A percentile compares a stretch with the other conserved stretches of the same genome.
Conservation (phyloP, 805 yeast genomes). For the Starmerella tilneyi region DNA sequence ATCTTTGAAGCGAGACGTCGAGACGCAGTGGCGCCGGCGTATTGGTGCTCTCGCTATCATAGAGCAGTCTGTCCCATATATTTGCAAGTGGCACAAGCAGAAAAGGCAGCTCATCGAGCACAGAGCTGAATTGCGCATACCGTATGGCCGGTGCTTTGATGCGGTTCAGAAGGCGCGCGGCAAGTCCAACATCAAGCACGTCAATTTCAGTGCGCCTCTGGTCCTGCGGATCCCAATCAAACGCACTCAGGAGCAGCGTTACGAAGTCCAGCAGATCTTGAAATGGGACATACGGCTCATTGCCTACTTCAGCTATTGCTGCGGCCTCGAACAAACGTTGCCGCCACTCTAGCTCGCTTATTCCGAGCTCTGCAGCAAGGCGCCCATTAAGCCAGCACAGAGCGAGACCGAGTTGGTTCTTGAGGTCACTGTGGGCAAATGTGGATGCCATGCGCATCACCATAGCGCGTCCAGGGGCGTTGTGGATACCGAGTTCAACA, state of each 20-base stretch:
- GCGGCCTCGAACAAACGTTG: slow-evolving; percentile 19
- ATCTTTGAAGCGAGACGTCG: slow-evolving; percentile 31
- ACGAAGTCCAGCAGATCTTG: slow-evolving; percentile 18
- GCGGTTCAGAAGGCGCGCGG: slow-evolving; percentile 10
- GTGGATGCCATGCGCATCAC: slow-evolving; percentile 19
- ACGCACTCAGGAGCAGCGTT: slow-evolving; percentile 19
- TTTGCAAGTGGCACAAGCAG: slow-evolving; percentile 36
- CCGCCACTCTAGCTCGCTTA: slow-evolving; percentile 6
- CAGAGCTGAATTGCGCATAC: slow-evolving; percentile 10
- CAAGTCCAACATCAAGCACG: neutral
- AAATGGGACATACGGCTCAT: slow-evolving; percentile 18
- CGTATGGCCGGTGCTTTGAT: slow-evolving; percentile 21
- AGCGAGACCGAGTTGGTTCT: slow-evolving; percentile 5
- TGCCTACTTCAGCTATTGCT: slow-evolving; percentile 10
- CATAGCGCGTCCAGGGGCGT: slow-evolving; percentile 11
- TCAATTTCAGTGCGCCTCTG: neutral
- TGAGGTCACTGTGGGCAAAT: slow-evolving; percentile 5
- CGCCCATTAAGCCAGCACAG: slow-evolving; percentile 20
- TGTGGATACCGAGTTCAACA: slow-evolving; percentile 13
- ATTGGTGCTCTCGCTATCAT: slow-evolving; percentile 23
- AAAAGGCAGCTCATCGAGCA: slow-evolving; percentile 17
- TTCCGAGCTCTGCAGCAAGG: slow-evolving; percentile 7
- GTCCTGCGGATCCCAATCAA: slow-evolving; percentile 18
- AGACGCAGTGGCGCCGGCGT: neutral
- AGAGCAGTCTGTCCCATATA: slow-evolving; percentile 39